Conservation (phyloP, 2,329 filamentous ascomycete genomes). For the Fusarium ramigenum region DNA sequence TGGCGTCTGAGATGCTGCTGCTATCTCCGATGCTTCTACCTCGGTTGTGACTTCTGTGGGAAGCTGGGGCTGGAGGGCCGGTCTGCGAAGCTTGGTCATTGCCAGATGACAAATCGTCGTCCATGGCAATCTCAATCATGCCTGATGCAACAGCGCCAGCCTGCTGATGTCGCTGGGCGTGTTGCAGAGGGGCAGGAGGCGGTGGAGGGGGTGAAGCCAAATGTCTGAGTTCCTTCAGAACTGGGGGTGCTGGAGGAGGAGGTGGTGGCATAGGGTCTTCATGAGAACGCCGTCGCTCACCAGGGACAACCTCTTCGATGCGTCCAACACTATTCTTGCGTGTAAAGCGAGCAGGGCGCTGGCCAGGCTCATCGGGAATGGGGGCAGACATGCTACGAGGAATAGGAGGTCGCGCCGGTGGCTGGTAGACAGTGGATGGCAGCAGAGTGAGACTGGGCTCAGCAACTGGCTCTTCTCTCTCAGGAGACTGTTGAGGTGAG, state of each 20-base stretch:
- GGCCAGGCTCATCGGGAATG: constrained; percentile 53
- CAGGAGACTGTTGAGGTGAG: constrained; percentile 50
- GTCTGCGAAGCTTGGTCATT: constrained; percentile 34
- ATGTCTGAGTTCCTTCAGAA: constrained; percentile 71
- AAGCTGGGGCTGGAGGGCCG: constrained; percentile 45
- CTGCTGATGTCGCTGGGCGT: constrained; percentile 52
- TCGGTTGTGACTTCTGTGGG: constrained; percentile 62
- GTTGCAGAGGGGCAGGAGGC: constrained; percentile 66
- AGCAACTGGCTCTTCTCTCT: constrained; percentile 43
- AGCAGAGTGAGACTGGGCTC: constrained; percentile 56
- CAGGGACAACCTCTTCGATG: constrained; percentile 58
- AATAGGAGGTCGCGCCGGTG: constrained; percentile 59
- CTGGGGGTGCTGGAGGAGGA: constrained; percentile 61
- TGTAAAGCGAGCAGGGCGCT: constrained; percentile 37
- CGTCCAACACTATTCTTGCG: constrained; percentile 53
- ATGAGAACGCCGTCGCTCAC: constrained; percentile 57
- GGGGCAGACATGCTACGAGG: constrained; percentile 70
- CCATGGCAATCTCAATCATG: constrained; percentile 74
- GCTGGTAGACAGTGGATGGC: constrained; percentile 69
- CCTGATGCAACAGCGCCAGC: constrained; percentile 61
- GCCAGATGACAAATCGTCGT: constrained; percentile 59
- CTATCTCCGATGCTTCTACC: constrained; percentile 65
- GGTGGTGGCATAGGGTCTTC: constrained; percentile 62
- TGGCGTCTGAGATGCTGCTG: constrained; percentile 61
- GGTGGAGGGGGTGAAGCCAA: constrained; percentile 69